These are phyloP conservation scores for Aspergillus sergii DNA, from an alignment of 2,329 filamentous ascomycete species.

Conservation along the genomic window DNA sequence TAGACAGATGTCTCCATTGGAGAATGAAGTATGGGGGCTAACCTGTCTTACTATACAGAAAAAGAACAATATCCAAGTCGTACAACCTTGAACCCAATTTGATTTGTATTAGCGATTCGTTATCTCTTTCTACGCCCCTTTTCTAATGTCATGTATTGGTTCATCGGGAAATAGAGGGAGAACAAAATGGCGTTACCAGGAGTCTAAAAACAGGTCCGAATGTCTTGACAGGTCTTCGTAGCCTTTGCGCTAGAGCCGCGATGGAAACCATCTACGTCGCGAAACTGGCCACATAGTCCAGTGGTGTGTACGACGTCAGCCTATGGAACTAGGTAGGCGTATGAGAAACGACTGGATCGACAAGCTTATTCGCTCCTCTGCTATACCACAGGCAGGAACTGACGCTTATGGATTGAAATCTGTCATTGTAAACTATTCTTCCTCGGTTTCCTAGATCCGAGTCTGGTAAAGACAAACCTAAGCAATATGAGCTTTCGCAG, in stretches of 20 bases:
- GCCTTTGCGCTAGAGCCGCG: neutral
- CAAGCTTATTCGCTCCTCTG: neutral
- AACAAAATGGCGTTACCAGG: slow-evolving; percentile 1
- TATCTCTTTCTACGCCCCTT: neutral
- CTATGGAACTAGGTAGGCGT: neutral
- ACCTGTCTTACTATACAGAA: slow-evolving; percentile 37
- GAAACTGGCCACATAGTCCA: neutral
- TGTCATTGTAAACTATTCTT: neutral
- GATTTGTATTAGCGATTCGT: slow-evolving; percentile 2
- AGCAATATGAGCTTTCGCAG: neutral
- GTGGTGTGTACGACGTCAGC: neutral
- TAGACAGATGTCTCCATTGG: neutral
- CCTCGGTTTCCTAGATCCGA: neutral
- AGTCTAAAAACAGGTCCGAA: neutral
- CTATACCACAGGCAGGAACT: no score
- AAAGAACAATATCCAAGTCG: slow-evolving; percentile 53
- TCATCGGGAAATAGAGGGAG: neutral
- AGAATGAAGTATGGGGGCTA: neutral
- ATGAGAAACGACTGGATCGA: neutral
- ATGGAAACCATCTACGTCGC: neutral
- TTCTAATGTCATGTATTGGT: neutral
- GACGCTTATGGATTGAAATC: neutral
- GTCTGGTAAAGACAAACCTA: neutral
- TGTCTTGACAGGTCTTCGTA: neutral
- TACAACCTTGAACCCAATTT: slow-evolving; percentile 39